phyloP scores from a whole-genome alignment of 805 yeast species.

The Limtongia smithiae region DNA sequence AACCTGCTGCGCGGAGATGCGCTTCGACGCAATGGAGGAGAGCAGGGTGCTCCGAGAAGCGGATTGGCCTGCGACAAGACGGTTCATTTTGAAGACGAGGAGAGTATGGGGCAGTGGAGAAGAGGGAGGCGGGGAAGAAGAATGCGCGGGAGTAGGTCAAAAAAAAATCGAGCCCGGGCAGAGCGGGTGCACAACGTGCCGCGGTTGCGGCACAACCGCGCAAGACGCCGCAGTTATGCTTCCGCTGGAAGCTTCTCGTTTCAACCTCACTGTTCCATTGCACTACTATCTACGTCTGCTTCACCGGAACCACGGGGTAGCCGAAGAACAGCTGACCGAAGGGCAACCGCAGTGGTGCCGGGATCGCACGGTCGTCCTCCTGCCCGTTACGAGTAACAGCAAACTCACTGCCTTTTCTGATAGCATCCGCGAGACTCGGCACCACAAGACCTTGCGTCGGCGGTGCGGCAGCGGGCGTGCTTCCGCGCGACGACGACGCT shows the following conservation, averaged over 20 bases:
- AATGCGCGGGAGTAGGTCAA: background rate
- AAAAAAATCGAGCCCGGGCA: no score
- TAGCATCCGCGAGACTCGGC: constrained; percentile 21
- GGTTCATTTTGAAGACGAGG: constrained; percentile 16
- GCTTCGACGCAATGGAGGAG: constrained; percentile 6
- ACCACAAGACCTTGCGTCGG: constrained; percentile 3
- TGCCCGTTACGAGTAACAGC: constrained; percentile 20
- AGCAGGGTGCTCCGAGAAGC: constrained; percentile 3
- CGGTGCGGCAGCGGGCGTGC: constrained; percentile 6
- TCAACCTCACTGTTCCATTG: no score
- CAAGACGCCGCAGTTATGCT: no score
- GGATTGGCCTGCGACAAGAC: constrained; percentile 16
- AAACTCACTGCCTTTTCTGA: constrained; percentile 24
- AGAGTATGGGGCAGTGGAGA: no score
- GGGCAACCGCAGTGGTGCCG: constrained; percentile 71
- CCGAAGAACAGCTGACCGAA: constrained; percentile 91
- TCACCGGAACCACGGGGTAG: constrained; percentile 50
- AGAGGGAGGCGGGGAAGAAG: no score
- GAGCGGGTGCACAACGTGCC: no score
- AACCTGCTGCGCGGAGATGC: constrained; percentile 6
- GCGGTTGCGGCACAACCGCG: no score
- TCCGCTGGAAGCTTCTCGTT: no score
- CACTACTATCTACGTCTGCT: background rate
- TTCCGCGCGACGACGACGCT: constrained; percentile 1
- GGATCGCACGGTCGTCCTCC: constrained; percentile 34